A percentile compares a stretch with the other conserved stretches of the same genome.
Evolutionary conservation across 768 basidiomycete genomes (phyloP).

Genomic region (Lepiota venenata): DNA sequence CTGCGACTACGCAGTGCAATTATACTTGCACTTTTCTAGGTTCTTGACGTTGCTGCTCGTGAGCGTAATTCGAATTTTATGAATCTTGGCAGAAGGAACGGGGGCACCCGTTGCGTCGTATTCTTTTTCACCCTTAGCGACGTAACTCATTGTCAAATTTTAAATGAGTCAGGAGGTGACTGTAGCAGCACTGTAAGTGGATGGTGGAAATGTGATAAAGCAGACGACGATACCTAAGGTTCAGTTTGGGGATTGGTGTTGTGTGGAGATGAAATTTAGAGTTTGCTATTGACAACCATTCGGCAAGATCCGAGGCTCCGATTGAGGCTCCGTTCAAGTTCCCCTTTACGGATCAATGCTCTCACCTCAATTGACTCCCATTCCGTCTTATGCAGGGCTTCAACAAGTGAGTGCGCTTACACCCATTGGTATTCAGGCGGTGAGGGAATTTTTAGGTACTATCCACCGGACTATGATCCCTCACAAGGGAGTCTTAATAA

Average conservation of each 20-base stretch:
- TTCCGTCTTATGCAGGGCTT: constrained; percentile 39
- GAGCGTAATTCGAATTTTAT: constrained; percentile 99
- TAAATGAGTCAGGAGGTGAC: constrained; percentile 83
- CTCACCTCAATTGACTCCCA: neutral
- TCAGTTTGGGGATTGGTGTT: constrained; percentile 32
- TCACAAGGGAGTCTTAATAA: constrained; percentile 69
- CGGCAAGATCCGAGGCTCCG: constrained; percentile 1
- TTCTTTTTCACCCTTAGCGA: constrained; percentile 98
- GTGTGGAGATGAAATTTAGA: constrained; percentile 41
- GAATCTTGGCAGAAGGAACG: constrained; percentile 86
- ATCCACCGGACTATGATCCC: constrained; percentile 49
- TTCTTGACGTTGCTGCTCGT: constrained; percentile 98
- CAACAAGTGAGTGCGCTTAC: constrained; percentile 35
- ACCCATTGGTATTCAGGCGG: neutral
- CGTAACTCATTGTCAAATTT: constrained; percentile 83
- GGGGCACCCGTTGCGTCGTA: constrained; percentile 91
- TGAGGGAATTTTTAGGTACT: constrained; percentile 31
- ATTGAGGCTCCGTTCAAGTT: constrained; percentile 2
- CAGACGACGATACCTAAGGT: constrained; percentile 38
- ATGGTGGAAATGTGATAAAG: constrained; percentile 8
- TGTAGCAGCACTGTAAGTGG: constrained; percentile 20
- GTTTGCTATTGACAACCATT: constrained; percentile 21
- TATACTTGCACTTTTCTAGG: constrained; percentile 87
- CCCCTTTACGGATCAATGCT: neutral
- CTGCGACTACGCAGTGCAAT: neutral